Conservation (phyloP, 371 early-diverging fungal genomes). For the Saksenaea vasiformis region DNA sequence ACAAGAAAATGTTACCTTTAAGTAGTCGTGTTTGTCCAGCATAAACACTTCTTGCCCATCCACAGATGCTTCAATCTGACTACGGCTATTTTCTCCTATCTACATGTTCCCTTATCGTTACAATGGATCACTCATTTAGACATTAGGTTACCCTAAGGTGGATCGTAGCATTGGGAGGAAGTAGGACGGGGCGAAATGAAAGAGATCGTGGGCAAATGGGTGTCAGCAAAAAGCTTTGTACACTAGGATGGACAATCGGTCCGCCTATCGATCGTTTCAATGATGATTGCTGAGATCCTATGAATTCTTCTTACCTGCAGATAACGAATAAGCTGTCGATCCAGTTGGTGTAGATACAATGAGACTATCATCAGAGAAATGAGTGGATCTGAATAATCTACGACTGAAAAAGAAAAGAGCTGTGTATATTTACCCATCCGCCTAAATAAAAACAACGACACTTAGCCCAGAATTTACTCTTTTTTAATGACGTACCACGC, state of each 20-base stretch:
- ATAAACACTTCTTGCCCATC: slow-evolving; percentile 76
- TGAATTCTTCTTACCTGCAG: slow-evolving; percentile 59
- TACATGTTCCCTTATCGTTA: slow-evolving; percentile 15
- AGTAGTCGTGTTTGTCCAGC: slow-evolving; percentile 67
- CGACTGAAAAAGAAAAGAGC: too few relatives aligned
- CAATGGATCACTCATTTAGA: neutral
- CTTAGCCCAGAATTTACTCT: neutral
- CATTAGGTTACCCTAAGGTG: slow-evolving; percentile 55
- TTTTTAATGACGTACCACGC: slow-evolving; percentile 66
- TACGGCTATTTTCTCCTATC: slow-evolving; percentile 64
- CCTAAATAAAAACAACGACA: slow-evolving; percentile 40
- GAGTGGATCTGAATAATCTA: neutral
- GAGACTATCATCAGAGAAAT: slow-evolving; percentile 42
- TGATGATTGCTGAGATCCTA: too few relatives aligned
- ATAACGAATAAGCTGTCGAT: slow-evolving; percentile 92
- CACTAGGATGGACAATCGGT: slow-evolving; percentile 92
- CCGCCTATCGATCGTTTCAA: slow-evolving; percentile 66
- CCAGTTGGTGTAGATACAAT: slow-evolving; percentile 94
- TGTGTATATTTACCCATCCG: slow-evolving; percentile 59
- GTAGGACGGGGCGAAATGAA: slow-evolving; percentile 88
- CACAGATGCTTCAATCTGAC: slow-evolving; percentile 68
- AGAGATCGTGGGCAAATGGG: slow-evolving; percentile 96
- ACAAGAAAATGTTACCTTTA: slow-evolving; percentile 47
- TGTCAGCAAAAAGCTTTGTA: slow-evolving; percentile 85
- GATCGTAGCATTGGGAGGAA: slow-evolving; percentile 78